Conservation (phyloP, 2,329 filamentous ascomycete genomes). For the Knoxdaviesia capensis region DNA sequence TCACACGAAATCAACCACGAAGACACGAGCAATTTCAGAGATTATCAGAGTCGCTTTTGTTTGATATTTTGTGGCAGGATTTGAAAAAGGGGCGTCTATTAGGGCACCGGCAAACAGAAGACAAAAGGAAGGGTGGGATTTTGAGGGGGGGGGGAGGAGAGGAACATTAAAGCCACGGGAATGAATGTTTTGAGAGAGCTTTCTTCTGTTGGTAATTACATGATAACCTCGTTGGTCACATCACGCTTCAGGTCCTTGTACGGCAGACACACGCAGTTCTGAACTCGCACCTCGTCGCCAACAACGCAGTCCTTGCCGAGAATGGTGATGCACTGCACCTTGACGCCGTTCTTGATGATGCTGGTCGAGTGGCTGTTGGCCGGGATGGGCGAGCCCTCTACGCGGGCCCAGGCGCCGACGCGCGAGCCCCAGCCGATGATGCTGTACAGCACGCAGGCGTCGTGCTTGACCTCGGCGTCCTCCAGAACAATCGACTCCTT, state of each 20-base stretch:
- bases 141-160: too few relatives aligned
- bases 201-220: slow-evolving; percentile 32
- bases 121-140: too few relatives aligned
- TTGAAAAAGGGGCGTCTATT: too few relatives aligned
- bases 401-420: slow-evolving; percentile 92
- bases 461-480: slow-evolving; percentile 89
- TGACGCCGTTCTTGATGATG: slow-evolving; percentile 93
- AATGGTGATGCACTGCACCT: slow-evolving; percentile 97
- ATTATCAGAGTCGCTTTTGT: too few relatives aligned
- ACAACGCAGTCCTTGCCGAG: slow-evolving; percentile 90
- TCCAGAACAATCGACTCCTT: slow-evolving; percentile 95
- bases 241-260: slow-evolving; percentile 98
- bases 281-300: slow-evolving; percentile 82
- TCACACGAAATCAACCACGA: too few relatives aligned
- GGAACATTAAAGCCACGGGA: too few relatives aligned
- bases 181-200: not conserved
- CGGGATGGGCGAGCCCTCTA: slow-evolving; percentile 84
- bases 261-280: slow-evolving; percentile 94
- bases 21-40: too few relatives aligned
- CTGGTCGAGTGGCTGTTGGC: slow-evolving; percentile 78
- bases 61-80: too few relatives aligned
- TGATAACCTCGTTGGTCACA: slow-evolving; percentile 75
- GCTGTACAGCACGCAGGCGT: slow-evolving; percentile 84
- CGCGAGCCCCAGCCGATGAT: slow-evolving; percentile 96
- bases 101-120: too few relatives aligned